A percentile compares a stretch with the other conserved stretches of the same genome.
Evolutionary conservation across 345 rosid species (phyloP).

Genomic region (Psidium guajava): DNA sequence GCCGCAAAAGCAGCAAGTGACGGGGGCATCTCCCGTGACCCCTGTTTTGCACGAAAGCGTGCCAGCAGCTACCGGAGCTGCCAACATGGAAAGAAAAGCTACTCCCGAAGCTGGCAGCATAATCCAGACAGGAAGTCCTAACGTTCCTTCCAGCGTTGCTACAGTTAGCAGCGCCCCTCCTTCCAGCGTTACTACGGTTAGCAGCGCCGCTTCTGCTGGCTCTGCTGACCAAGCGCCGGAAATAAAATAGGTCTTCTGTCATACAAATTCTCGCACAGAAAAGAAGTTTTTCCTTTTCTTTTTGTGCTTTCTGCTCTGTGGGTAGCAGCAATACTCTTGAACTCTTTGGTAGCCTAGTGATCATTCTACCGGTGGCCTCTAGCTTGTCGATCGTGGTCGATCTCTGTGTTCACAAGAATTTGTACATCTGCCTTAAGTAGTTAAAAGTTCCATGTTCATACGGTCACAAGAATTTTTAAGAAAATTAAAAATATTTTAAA

Average conservation of each 20-base stretch:
- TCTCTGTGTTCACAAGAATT: neutral
- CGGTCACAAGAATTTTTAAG: too few species aligned
- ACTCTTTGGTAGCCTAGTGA: neutral
- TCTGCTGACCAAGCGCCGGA: neutral
- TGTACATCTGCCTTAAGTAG: neutral
- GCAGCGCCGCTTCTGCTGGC: neutral
- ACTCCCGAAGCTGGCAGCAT: neutral
- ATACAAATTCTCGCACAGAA: neutral
- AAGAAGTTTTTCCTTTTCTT: neutral
- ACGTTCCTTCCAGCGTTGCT: neutral
- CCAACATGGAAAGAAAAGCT: neutral
- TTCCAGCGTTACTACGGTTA: neutral
- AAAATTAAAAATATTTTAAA: too few species aligned
- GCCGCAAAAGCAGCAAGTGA: conserved; percentile 21
- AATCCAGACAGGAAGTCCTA: conserved; percentile 3
- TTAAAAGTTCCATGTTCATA: too few species aligned
- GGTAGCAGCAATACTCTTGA: neutral
- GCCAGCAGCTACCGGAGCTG: neutral
- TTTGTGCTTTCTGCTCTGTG: neutral
- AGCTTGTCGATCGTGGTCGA: neutral
- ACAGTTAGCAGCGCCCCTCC: neutral
- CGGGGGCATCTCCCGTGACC: neutral
- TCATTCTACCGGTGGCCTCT: neutral
- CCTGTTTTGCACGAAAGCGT: neutral
- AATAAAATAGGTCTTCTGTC: neutral